phyloP scores from a whole-genome alignment of 495 filamentous ascomycete species.

The Lasiosphaeris hirsuta region DNA sequence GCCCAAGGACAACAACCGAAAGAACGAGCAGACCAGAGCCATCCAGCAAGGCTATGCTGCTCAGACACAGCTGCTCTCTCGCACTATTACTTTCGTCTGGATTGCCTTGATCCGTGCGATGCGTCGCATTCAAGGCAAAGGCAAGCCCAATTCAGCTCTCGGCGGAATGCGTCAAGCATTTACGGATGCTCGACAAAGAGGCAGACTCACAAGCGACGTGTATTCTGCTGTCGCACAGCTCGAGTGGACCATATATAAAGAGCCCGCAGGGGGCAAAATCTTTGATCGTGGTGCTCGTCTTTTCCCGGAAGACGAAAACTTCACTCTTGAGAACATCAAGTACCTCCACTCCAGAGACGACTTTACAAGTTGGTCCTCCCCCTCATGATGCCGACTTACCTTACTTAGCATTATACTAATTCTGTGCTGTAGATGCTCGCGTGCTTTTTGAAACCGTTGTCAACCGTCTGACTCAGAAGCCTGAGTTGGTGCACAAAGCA shows the following conservation, averaged over 20 bases:
- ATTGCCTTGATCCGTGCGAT: slow-evolving; percentile 91
- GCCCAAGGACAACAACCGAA: slow-evolving; percentile 56
- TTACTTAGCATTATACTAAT: slow-evolving; percentile 9
- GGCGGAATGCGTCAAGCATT: slow-evolving; percentile 84
- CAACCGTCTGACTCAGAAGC: slow-evolving; percentile 67
- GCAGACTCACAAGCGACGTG: slow-evolving; percentile 85
- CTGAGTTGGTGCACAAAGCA: slow-evolving; percentile 66
- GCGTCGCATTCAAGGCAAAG: slow-evolving; percentile 91
- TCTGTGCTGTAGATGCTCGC: slow-evolving; percentile 66
- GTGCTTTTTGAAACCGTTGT: slow-evolving; percentile 93
- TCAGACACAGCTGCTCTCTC: slow-evolving; percentile 69
- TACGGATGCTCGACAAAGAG: slow-evolving; percentile 76
- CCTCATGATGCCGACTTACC: neutral
- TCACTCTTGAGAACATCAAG: slow-evolving; percentile 91
- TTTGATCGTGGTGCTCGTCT: slow-evolving; percentile 91
- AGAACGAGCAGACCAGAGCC: slow-evolving; percentile 60
- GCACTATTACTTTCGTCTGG: slow-evolving; percentile 85
- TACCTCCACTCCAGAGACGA: slow-evolving; percentile 88
- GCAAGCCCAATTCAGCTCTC: slow-evolving; percentile 56
- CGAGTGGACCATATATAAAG: slow-evolving; percentile 94
- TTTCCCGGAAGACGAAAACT: slow-evolving; percentile 87
- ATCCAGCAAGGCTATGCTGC: slow-evolving; percentile 66
- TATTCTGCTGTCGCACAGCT: slow-evolving; percentile 89
- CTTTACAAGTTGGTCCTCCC: slow-evolving; percentile 71
- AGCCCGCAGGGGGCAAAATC: slow-evolving; percentile 84